Percentiles rank a stretch among this genome's conserved stretches.
These are phyloP conservation scores for Roridomyces roridus DNA, from an alignment of 768 basidiomycete genomes.

Conservation along the genomic window DNA sequence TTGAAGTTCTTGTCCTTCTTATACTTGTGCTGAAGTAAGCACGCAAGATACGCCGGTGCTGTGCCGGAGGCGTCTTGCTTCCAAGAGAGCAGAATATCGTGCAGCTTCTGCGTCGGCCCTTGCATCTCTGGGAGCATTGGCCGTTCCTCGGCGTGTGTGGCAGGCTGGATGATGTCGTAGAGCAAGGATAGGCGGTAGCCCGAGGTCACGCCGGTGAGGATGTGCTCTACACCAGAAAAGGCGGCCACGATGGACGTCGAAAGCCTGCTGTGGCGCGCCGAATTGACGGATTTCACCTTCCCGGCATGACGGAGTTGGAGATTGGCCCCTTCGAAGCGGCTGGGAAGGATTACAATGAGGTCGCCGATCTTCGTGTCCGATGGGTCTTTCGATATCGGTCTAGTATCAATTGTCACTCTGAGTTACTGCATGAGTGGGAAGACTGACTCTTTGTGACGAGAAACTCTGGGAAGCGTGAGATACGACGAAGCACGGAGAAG, in stretches of 20 bases:
- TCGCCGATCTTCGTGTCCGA: constrained; percentile 17
- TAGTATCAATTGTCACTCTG: not conserved
- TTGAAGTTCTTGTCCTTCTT: constrained; percentile 6
- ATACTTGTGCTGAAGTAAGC: constrained; percentile 18
- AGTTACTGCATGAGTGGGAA: too few species aligned
- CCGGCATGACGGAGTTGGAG: constrained; percentile 19
- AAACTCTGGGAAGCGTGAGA: not conserved
- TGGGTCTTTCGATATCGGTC: constrained; percentile 15
- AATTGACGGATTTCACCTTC: constrained; percentile 11
- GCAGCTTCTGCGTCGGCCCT: constrained; percentile 16
- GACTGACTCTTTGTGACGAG: constrained; percentile 17
- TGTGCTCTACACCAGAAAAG: constrained; percentile 22
- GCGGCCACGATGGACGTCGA: constrained; percentile 21
- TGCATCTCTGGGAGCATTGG: constrained; percentile 22
- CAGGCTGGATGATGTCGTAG: constrained; percentile 21
- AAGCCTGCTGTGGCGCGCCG: constrained; percentile 9
- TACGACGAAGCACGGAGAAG: not conserved
- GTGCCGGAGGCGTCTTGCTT: constrained; percentile 7
- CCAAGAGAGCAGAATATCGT: constrained; percentile 23
- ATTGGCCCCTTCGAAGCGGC: constrained; percentile 16
- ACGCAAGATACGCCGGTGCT: constrained; percentile 12
- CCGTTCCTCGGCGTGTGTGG: not conserved
- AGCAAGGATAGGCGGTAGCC: constrained; percentile 21
- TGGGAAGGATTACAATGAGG: constrained; percentile 21
- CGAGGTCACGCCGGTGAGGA: constrained; percentile 4